phyloP scores from a whole-genome alignment of 805 yeast genomes.

The Saccharomyces paradoxus region DNA sequence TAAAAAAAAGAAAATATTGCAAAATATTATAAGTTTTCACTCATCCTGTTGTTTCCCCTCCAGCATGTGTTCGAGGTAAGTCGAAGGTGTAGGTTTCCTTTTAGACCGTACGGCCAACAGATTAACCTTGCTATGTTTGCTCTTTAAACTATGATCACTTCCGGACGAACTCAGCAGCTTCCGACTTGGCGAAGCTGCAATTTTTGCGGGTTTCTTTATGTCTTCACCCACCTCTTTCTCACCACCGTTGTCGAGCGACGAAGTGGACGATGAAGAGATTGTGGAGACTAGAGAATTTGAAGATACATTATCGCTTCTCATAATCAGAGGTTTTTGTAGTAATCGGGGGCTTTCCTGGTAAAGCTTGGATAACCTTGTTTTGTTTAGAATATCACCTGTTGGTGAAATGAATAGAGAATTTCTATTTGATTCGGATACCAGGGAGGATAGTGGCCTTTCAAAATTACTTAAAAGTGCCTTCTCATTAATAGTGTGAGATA shows the following conservation, averaged over 20 bases:
- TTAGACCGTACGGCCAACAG: neutral
- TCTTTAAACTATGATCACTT: constrained; percentile 12
- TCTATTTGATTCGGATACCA: constrained; percentile 11
- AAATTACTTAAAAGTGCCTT: neutral
- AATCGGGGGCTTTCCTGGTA: neutral
- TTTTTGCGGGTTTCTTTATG: neutral
- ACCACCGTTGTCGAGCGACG: neutral
- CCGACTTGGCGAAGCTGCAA: constrained; percentile 18
- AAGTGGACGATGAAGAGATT: neutral
- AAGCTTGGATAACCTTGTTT: neutral
- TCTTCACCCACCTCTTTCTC: neutral
- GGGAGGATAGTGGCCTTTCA: neutral
- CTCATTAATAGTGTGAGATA: neutral
- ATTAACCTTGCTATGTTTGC: neutral
- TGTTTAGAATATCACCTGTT: constrained; percentile 44
- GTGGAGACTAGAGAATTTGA: neutral
- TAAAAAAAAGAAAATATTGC: neutral
- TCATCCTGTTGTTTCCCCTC: constrained; percentile 5
- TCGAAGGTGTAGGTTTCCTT: constrained; percentile 15
- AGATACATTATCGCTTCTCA: neutral
- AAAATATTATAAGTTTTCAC: neutral
- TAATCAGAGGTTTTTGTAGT: neutral
- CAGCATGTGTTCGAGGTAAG: constrained; percentile 18
- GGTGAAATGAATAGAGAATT: constrained; percentile 62
- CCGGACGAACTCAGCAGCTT: constrained; percentile 13